These are phyloP conservation scores for Yamadazyma laniorum DNA, from an alignment of 805 yeast genomes.

Conservation along the genomic window DNA sequence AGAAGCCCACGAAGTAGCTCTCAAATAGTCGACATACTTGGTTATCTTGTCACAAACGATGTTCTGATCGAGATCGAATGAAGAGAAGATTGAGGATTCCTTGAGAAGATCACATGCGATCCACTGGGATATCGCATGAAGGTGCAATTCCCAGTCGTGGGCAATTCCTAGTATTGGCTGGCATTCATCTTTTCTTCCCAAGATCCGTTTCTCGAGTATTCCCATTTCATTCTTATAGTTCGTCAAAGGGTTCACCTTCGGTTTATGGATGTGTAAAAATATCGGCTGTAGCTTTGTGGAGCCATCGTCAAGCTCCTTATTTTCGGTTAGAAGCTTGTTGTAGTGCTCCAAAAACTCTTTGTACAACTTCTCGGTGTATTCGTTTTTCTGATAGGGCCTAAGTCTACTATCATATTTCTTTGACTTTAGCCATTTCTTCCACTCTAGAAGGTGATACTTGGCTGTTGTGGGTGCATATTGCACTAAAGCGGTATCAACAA, in stretches of 20 bases:
- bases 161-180: slow-evolving; percentile 10
- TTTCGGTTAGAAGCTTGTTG: slow-evolving; percentile 1
- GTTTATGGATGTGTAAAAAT: slow-evolving; percentile 33
- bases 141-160: slow-evolving; percentile 35
- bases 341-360: slow-evolving; percentile 16
- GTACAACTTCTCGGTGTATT: slow-evolving; percentile 23
- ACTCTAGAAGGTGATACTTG: slow-evolving; percentile 15
- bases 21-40: slow-evolving; percentile 8
- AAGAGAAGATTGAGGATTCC: background rate
- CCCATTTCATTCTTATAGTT: slow-evolving; percentile 19
- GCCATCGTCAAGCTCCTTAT: slow-evolving; percentile 6
- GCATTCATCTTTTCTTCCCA: slow-evolving; percentile 19
- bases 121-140: slow-evolving; percentile 32
- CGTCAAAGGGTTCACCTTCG: slow-evolving; percentile 30
- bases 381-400: slow-evolving; percentile 29
- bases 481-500: slow-evolving; percentile 30
- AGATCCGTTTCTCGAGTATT: slow-evolving; percentile 21
- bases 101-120: slow-evolving; percentile 27
- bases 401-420: slow-evolving; percentile 28
- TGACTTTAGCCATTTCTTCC: slow-evolving; percentile 25
- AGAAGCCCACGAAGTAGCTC: slow-evolving; percentile 1
- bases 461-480: slow-evolving; percentile 27
- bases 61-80: slow-evolving; percentile 1
- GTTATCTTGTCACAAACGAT: slow-evolving; percentile 5
- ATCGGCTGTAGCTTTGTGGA: slow-evolving; percentile 22